Percentiles rank a stretch among this genome's conserved stretches.
These are phyloP conservation scores for Pythium graminicola DNA, from an alignment of 352 stramenopile species.

Conservation along the genomic window DNA sequence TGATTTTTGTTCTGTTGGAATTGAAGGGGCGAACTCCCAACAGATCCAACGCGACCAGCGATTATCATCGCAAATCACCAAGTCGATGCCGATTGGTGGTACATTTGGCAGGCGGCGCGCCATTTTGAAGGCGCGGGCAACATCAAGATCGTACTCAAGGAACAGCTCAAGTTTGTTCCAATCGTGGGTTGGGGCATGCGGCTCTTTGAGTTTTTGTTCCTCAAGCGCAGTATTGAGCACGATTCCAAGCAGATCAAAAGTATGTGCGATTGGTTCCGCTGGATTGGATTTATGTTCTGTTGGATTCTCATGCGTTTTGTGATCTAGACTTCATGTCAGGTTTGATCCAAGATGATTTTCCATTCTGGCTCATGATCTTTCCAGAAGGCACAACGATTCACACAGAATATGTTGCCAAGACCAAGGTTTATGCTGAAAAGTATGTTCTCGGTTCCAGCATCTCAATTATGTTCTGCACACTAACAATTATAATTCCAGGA, in stretches of 20 bases:
- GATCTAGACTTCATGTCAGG: constrained; percentile 55
- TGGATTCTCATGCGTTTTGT: background rate
- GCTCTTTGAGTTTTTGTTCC: constrained; percentile 88
- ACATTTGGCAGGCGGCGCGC: constrained; percentile 83
- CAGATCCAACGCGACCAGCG: constrained; percentile 56
- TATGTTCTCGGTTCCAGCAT: constrained; percentile 19
- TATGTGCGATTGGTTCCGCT: constrained; percentile 5
- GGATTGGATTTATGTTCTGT: background rate
- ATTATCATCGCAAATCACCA: constrained; percentile 91
- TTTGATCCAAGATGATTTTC: constrained; percentile 76
- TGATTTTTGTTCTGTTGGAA: constrained; percentile 4
- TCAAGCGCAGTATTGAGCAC: constrained; percentile 75
- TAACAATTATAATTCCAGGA: constrained; percentile 21
- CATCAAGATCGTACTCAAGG: constrained; percentile 90
- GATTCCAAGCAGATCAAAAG: constrained; percentile 62
- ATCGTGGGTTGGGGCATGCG: constrained; percentile 88
- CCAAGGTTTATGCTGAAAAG: constrained; percentile 84
- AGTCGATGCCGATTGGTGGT: constrained; percentile 92
- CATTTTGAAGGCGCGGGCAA: constrained; percentile 55
- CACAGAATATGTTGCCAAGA: constrained; percentile 83
- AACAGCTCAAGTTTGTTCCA: constrained; percentile 85
- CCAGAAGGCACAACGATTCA: constrained; percentile 90
- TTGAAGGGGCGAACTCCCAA: constrained; percentile 64
- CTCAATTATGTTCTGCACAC: constrained; percentile 2
- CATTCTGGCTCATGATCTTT: constrained; percentile 88